Evolutionary conservation across 2,329 filamentous ascomycete genomes (phyloP), one percentile per base, ranked within the genome.

Genomic region (Botrytis aclada): DNA sequence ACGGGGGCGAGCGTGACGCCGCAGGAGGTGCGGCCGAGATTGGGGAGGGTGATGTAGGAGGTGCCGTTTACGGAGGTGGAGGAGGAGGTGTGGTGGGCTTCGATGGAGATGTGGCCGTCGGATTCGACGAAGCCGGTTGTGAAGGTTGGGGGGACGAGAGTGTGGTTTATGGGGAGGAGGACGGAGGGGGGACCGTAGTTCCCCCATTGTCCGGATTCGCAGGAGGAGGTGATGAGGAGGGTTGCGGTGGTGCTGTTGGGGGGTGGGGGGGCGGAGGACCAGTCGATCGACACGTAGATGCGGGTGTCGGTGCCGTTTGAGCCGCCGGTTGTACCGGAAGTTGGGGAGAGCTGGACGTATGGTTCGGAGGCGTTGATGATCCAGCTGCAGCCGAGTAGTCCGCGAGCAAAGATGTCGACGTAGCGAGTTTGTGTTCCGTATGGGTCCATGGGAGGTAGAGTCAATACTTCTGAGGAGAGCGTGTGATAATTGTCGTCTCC

Each of bases 401-500:
- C 89, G 4, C 88, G 85, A 10, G 85, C 86, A 77, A 88, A 92
- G 41, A 92, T 82, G 34, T 92, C 90, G 70, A 92, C 87, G 84
- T 87, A 92, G 56, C 89, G 85, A 0, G 83, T 84, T 1, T 80
- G 77, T 0, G 86, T 84, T 1, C 88, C 88, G 72, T 90, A 91
- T 0, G 85, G 87, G 74, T 88, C 88, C 73, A 92, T 83, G 0
- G 86, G 82, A 14, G 87, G 87, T 5, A 90, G 82, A 0, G 85
- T 84, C 5, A 92, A 83, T 3, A 83, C 85, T 74, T 85, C 85
- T 61, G 83, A 85, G 8, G 86, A 84, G 78, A 87, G 89, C 34
- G 84, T 81, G 78, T 91, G 90, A 80, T 85, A 91, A 74, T 82
- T 84, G 80, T 92, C 89, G 75, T 92, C 90, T 37, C 91, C 90